Conservation (phyloP, 2,329 filamentous ascomycete species). For the Trichoderma pleuroti region DNA sequence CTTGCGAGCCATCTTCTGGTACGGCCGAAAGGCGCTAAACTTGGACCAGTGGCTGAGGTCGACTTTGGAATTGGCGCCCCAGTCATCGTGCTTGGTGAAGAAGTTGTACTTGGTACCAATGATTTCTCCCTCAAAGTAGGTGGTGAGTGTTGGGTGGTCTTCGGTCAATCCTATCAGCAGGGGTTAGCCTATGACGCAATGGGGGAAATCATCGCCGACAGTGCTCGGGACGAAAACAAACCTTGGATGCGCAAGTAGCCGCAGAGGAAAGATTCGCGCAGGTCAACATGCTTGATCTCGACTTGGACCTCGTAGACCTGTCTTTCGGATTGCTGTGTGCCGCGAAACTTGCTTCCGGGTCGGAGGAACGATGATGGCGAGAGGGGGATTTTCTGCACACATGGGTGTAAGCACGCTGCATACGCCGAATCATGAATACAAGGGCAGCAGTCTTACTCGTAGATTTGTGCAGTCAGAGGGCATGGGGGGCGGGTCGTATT, state of each 20-base stretch:
- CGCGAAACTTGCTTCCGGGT: constrained; percentile 81
- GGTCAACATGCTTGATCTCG: constrained; percentile 93
- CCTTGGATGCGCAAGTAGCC: constrained; percentile 96
- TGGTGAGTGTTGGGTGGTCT: constrained; percentile 95
- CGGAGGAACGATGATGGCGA: constrained; percentile 84
- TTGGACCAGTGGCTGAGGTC: constrained; percentile 92
- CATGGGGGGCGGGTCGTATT: constrained; percentile 36
- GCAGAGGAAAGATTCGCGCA: constrained; percentile 89
- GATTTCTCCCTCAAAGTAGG: constrained; percentile 97
- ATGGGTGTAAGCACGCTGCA: neutral
- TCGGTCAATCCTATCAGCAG: constrained; percentile 71
- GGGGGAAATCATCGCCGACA: neutral
- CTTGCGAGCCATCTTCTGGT: constrained; percentile 57
- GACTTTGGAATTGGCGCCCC: constrained; percentile 88
- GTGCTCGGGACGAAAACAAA: constrained; percentile 32
- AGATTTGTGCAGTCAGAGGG: constrained; percentile 37
- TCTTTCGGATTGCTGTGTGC: constrained; percentile 88
- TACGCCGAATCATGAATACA: neutral
- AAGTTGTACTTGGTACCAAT: constrained; percentile 96
- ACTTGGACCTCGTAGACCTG: constrained; percentile 95
- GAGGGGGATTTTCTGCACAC: constrained; percentile 64
- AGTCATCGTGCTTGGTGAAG: constrained; percentile 79
- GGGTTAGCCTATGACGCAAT: constrained; percentile 20
- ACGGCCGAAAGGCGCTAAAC: constrained; percentile 80
- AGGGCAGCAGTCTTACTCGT: constrained; percentile 30